A percentile compares a stretch with the other conserved stretches of the same genome.
Evolutionary conservation across 768 basidiomycete genomes (phyloP).

Genomic region (Boletus bicolor): DNA sequence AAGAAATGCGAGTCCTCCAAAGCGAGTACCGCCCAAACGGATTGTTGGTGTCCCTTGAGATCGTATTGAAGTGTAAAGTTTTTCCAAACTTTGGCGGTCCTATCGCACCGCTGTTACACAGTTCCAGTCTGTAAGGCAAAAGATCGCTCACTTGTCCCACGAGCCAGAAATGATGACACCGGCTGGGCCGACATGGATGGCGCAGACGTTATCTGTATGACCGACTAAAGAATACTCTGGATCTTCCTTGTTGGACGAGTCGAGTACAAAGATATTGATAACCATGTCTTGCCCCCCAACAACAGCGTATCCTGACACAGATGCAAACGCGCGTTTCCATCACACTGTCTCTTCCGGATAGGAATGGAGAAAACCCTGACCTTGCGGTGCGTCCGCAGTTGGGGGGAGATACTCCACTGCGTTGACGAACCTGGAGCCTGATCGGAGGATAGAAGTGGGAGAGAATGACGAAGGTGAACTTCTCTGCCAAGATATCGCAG

Average conservation of each 20-base stretch:
- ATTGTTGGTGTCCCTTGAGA: constrained; percentile 82
- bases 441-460: constrained; percentile 51
- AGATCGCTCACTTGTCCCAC: constrained; percentile 82
- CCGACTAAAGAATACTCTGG: constrained; percentile 83
- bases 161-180: constrained; percentile 90
- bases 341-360: background rate
- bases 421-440: constrained; percentile 76
- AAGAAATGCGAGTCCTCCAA: constrained; percentile 73
- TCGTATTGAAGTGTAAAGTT: constrained; percentile 69
- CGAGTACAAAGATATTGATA: constrained; percentile 77
- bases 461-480: constrained; percentile 48
- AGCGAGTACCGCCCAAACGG: constrained; percentile 91
- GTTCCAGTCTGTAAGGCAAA: background rate
- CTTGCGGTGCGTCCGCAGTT: constrained; percentile 65
- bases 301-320: constrained; percentile 66
- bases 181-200: constrained; percentile 64
- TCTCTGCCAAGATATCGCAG: constrained; percentile 83
- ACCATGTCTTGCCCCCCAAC: constrained; percentile 89
- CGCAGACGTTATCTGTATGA: constrained; percentile 88
- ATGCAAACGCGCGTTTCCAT: constrained; percentile 5
- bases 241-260: constrained; percentile 54
- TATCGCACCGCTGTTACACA: constrained; percentile 32
- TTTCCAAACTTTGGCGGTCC: constrained; percentile 94
- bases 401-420: constrained; percentile 76
- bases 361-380: constrained; percentile 36